These are phyloP conservation scores for Anaeromyces robustus DNA, from an alignment of 192 early-diverging fungal species.

Conservation along the genomic window DNA sequence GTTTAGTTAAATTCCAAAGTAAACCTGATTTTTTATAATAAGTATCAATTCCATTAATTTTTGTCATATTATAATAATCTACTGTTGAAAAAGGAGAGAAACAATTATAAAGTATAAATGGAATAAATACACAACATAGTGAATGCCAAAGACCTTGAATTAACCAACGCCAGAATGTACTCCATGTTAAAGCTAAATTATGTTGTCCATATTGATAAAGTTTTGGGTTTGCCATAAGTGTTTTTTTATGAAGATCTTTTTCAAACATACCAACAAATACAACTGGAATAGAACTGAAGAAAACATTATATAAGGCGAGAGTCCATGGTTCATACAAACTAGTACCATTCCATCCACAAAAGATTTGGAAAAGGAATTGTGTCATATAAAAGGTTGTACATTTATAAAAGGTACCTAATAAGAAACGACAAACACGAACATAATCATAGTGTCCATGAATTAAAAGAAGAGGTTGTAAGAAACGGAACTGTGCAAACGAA, in stretches of 20 bases:
- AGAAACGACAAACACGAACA: slow-evolving; percentile 59
- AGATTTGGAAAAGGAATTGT: slow-evolving; percentile 59
- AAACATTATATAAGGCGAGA: slow-evolving; percentile 23
- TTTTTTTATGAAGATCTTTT: neutral
- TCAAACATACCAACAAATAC: neutral
- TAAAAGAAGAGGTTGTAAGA: slow-evolving; percentile 59
- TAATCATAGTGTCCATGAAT: slow-evolving; percentile 86
- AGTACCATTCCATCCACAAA: slow-evolving; percentile 58
- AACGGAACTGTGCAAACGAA: slow-evolving; percentile 79
- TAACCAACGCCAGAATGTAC: neutral
- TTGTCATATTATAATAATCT: neutral
- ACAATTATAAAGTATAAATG: neutral
- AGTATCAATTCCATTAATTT: neutral
- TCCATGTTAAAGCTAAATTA: neutral
- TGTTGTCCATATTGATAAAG: neutral
- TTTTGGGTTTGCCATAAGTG: neutral
- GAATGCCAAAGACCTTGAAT: neutral
- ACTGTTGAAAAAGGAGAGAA: neutral
- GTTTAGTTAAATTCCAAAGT: neutral
- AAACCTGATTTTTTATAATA: neutral
- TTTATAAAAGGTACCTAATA: slow-evolving; percentile 79
- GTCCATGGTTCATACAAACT: slow-evolving; percentile 44
- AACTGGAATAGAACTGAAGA: neutral
- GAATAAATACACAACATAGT: neutral
- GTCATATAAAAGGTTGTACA: slow-evolving; percentile 63